Evolutionary conservation across 208 protist species (phyloP), one percentile per base, ranked within the genome.

Genomic region (Trypanosoma vivax): DNA sequence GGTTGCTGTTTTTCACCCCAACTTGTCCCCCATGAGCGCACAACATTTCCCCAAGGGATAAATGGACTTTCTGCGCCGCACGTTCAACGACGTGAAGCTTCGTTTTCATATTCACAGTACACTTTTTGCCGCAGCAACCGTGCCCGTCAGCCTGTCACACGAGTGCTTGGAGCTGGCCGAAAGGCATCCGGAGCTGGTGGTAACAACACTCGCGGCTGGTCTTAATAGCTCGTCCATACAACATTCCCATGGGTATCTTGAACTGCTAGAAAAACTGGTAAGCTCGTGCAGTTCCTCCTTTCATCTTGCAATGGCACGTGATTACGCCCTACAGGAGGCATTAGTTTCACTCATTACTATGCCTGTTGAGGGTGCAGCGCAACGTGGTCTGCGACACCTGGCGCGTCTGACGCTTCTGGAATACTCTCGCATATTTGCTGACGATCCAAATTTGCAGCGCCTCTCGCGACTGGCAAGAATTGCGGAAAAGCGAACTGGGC

Each of bases 401-500:
- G 77, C 80, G 5, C 72, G 87, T 0, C 66, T 91, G 38, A 85
- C 76, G 11, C 38, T 94, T 23, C 65, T 94, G 29, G 83, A 94
- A 63, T 94, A 88, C 60, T 90, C 81, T 0, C 83, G 87, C 37
- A 80, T 89, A 56, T 94, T 94, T 49, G 73, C 71, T 23, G 83
- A 90, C 50, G 80, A 88, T 34, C 37, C 50, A 3, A 69, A 79
- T 2, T 66, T 94, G 10, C 27, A 54, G 23, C 62, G 64, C n/a
- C 70, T 94, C 9, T 53, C 83, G 2, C 27, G 40, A 30, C 67
- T 94, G 6, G 77, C 69, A 1, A 55, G 58, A 25, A 45, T 50
- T 13, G 85, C 83, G 53, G 87, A 91, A 63, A 51, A 73, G 45
- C 61, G 67, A 9, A 91, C 87, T 3, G 60, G 68, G 52, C 70